Evolutionary conservation across 352 stramenopile species (phyloP), one percentile per base, ranked within the genome.

Genomic region (Nothophytophthora sp.): DNA sequence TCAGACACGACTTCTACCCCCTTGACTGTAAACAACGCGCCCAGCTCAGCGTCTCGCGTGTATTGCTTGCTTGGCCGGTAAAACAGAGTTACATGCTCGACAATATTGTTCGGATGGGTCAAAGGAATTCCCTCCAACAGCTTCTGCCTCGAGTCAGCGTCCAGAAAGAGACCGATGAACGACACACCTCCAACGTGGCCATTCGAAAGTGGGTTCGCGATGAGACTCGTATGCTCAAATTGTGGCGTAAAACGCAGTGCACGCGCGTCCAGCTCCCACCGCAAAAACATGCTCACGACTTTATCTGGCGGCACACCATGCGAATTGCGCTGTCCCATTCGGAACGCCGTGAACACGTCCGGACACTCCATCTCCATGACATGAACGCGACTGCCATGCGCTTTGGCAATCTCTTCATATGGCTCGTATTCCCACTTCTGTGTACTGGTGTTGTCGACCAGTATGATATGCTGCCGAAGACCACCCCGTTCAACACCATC

Each of bases 381-480:
- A 28, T 66, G 44, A 27, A 81, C 51, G 13, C 12, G 28, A 33
- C 60, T 63, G 4, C 61, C 63, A 28, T 43, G 43, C 10, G 45
- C 62, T 9, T 23, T 59, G 0, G 74, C 74, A 19, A 71, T 59
- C 1, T 58, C 30, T 25, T 80, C 68, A 27, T 92, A 92, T 15
- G 57, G 27, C 16, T 76, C 67, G 32, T 86, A 92, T 50, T 90
- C 81, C 80, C 81, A 89, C 20, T 39, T 44, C 46, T 86, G 77
- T 2, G 80, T 89, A 46, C 77, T 76, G 0, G 81, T 90, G 43
- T 92, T 92, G 49, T 92, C 81, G 4, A 90, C 72, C 7, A 92
- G n/a, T 22, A 92, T 36, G 24, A 92, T 32, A 4, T 61, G 57
- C 24, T 63, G 57, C 2, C 35, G 41, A 53, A 39, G 25, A 7